These are phyloP conservation scores for Jacaranda mimosifolia DNA, from an alignment of 257 asterid species.

Conservation along the genomic window DNA sequence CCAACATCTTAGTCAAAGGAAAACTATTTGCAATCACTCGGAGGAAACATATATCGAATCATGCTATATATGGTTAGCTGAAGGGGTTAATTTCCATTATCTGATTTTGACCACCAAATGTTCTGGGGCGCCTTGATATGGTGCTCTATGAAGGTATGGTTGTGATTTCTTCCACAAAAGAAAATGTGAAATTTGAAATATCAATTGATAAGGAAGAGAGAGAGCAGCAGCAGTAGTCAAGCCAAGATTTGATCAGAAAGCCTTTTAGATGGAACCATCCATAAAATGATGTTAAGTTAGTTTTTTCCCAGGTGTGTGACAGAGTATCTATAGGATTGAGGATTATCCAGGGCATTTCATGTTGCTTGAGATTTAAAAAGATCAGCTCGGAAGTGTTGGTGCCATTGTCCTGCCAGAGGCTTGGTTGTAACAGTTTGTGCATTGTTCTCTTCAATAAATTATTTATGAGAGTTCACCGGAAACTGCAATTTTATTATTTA, in stretches of 20 bases:
- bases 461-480: too few species aligned
- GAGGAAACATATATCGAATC: slow-evolving; percentile 2
- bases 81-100: not conserved
- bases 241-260: not conserved
- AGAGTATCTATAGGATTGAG: not conserved
- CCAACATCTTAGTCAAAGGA: not conserved
- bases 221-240: not conserved
- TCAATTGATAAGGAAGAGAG: not conserved
- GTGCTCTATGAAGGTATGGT: not conserved
- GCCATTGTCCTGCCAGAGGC: not conserved
- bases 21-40: slow-evolving; percentile 8
- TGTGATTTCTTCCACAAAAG: not conserved
- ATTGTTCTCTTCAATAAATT: too few species aligned
- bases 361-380: not conserved
- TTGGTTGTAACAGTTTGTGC: too few species aligned
- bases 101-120: not conserved
- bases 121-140: slow-evolving; percentile 8
- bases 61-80: slow-evolving; percentile 4
- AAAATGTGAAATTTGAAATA: slow-evolving; percentile 7
- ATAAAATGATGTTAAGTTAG: not conserved
- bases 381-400: not conserved
- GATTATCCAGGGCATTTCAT: not conserved
- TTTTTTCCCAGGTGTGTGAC: not conserved
- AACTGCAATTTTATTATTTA: too few species aligned
- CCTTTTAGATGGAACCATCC: not conserved